phyloP scores from a whole-genome alignment of 768 basidiomycete species.

The Royoungia palumana region DNA sequence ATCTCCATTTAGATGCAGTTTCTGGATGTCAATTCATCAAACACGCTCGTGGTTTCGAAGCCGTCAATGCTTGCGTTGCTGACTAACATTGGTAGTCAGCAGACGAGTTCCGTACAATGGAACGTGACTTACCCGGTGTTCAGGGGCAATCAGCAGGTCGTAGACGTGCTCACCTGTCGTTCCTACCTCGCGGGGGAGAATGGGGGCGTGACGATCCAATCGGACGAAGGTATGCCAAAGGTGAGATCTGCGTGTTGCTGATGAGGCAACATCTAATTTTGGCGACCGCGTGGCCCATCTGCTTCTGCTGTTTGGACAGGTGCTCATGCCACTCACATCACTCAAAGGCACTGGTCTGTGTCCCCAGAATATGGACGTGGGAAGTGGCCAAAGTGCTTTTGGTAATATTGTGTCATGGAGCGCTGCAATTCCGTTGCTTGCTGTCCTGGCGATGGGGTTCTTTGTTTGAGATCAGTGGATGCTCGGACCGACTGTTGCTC shows the following conservation, averaged over 20 bases:
- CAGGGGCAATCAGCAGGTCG: conserved; percentile 38
- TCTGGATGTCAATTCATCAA: conserved; percentile 35
- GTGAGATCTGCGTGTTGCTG: conserved; percentile 17
- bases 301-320: conserved; percentile 16
- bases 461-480: conserved; percentile 8
- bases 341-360: conserved; percentile 23
- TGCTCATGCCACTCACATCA: conserved; percentile 34
- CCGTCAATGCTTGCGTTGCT: conserved; percentile 54
- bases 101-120: conserved; percentile 38
- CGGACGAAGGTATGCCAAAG: conserved; percentile 46
- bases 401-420: conserved; percentile 7
- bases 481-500: too few relatives aligned
- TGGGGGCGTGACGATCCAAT: conserved; percentile 40
- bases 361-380: conserved; percentile 9
- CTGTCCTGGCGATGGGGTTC: conserved; percentile 1
- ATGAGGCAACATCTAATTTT: background rate
- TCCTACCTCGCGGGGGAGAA: conserved; percentile 33
- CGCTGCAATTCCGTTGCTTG: background rate
- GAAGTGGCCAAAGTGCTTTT: background rate
- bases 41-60: conserved; percentile 49
- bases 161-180: conserved; percentile 54
- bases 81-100: conserved; percentile 48
- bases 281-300: background rate
- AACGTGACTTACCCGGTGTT: conserved; percentile 42
- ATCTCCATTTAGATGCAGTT: conserved; percentile 41